Percentiles rank a stretch among this genome's conserved stretches.
Evolutionary conservation across 176 grass and related monocot genomes (phyloP).

Genomic region (Lolium multiflorum): DNA sequence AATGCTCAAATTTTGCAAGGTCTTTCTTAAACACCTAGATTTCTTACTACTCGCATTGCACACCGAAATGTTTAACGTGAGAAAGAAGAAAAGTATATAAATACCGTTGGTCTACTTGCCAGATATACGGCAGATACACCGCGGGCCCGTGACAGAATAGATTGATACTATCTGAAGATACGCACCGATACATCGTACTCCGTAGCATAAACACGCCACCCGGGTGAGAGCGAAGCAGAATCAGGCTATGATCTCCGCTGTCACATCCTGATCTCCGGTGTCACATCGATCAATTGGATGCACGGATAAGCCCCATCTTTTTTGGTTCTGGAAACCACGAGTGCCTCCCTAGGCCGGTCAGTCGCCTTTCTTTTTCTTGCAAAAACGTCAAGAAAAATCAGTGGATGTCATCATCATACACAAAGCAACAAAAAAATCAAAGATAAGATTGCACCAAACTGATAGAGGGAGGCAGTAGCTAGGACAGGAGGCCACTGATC

Average conservation of each 20-base stretch:
- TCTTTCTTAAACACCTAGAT: too few species aligned
- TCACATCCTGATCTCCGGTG: not conserved
- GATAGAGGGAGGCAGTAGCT: too few species aligned
- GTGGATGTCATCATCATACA: not conserved
- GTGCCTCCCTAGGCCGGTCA: not conserved
- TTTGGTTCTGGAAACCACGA: not conserved
- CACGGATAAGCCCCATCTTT: not conserved
- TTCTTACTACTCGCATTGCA: too few species aligned
- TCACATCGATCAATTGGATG: not conserved
- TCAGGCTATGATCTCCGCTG: not conserved
- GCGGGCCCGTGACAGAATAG: not conserved
- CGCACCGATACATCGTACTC: not conserved
- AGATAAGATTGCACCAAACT: not conserved
- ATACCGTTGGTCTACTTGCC: too few species aligned
- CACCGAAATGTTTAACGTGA: too few species aligned
- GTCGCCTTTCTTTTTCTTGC: not conserved
- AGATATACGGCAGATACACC: too few species aligned
- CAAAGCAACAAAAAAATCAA: not conserved
- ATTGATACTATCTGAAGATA: not conserved
- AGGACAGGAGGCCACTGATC: too few species aligned
- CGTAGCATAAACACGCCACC: not conserved
- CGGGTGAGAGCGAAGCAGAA: not conserved
- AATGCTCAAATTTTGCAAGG: too few species aligned
- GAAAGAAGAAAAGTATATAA: too few species aligned
- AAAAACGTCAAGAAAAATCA: not conserved